Base-by-base conservation (phyloP, 2,329 filamentous ascomycete genomes). In the Botryotinia convoluta region DNA sequence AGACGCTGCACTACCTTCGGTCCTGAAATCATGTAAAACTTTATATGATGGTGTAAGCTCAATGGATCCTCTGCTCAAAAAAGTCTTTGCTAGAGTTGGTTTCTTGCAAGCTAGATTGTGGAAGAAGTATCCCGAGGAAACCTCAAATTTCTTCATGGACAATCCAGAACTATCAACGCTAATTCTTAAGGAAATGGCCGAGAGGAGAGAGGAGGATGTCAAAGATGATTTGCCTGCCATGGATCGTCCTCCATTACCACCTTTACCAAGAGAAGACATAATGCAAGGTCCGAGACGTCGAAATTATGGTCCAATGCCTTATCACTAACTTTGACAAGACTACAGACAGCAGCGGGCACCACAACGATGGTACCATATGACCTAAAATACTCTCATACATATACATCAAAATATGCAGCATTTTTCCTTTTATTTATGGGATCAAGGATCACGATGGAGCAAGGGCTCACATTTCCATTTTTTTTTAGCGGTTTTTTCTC, bases 1-100 rank as follows among this genome's bases (percentile, higher is more conserved):
- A 14, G 77, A 79, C 48, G 79, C 79, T 37, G 79, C 79, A 12
- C 72, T 78, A 57, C 79, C 79, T 35, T 64, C 77, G 59, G 83
- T 87, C 8, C 79, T 87, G 32, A 77, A 79, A 69, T 81, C 85
- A 18, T 86, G 85, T 76, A 79, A 79, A 26, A 84, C 82, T 76
- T 80, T 87, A 18, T 83, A 83, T 76, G 78, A 80, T 67, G 84
- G 83, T 10, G 81, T 87, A n/a, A 82, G 83, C 51, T 81, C 83
- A 73, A 79, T 79, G 16, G 85, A 87, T 72, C 77, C 79, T 0
- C 77, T 87, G 59, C 80, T 87, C 67, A 84, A 82, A 74, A 86
- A 86, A 83, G 78, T 87, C 20, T 84, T 86, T 75, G 85, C 85
- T 12, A 81, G 85, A 51, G 82, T 86, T 9, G 85, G 85, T 3